Evolutionary conservation across 2,329 filamentous ascomycete genomes (phyloP).

Genomic region (Didymella sp.): DNA sequence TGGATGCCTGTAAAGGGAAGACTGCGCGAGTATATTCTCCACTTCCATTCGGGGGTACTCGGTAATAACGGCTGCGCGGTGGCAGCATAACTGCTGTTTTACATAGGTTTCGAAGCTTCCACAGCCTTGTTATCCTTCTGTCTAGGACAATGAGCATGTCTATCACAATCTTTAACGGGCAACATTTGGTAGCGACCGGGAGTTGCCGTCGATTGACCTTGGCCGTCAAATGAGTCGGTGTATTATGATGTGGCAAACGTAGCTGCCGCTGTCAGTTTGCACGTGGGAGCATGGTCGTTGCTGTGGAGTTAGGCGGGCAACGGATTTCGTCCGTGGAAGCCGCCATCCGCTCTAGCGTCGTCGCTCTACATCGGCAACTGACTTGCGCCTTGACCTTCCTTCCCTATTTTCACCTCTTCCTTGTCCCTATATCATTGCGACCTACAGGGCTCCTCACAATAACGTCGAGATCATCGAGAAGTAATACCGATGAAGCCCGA

Average conservation of each 20-base stretch:
- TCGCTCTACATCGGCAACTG: conserved; percentile 4
- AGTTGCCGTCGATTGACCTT: neutral
- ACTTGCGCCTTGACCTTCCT: neutral
- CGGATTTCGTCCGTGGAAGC: conserved; percentile 7
- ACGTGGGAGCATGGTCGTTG: neutral
- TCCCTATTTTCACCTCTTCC: neutral
- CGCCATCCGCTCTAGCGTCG: conserved; percentile 3
- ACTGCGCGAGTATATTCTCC: neutral
- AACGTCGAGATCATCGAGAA: neutral
- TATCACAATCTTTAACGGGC: neutral
- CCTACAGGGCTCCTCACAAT: neutral
- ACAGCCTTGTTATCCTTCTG: neutral
- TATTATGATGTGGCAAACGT: conserved; percentile 1
- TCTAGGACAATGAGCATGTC: neutral
- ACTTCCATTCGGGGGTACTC: neutral
- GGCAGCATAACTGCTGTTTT: neutral
- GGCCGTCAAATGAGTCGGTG: neutral
- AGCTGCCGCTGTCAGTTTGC: neutral
- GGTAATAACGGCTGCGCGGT: neutral
- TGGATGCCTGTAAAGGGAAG: neutral
- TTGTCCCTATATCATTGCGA: conserved; percentile 1
- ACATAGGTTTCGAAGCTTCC: neutral
- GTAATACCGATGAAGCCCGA: neutral
- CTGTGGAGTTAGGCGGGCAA: neutral
- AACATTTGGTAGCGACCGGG: neutral